Conservation (phyloP, 306 rosid genomes). For the Lathyrus oleraceus region DNA sequence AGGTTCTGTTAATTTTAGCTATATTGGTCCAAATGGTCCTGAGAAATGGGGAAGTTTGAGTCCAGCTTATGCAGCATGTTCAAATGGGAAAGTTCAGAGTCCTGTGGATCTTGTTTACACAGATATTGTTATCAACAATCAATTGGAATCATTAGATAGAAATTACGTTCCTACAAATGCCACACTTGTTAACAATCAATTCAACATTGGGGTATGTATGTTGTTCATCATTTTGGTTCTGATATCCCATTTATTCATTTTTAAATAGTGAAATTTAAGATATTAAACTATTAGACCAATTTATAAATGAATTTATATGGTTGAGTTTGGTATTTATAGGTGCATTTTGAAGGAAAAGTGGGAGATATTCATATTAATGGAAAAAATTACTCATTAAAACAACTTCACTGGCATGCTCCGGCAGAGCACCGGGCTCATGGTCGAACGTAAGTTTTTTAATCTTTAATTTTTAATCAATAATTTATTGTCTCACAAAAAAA, state of each 20-base stretch:
- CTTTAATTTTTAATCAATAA: neutral
- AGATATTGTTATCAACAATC: slow-evolving; percentile 17
- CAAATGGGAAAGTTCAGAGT: slow-evolving; percentile 66
- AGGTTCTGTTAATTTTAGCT: slow-evolving; percentile 45
- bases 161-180: slow-evolving; percentile 54
- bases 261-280: too few species aligned
- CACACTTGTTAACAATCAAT: slow-evolving; percentile 61
- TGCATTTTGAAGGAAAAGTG: slow-evolving; percentile 51
- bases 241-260: too few species aligned
- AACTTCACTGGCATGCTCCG: slow-evolving; percentile 90
- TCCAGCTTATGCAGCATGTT: slow-evolving; percentile 53
- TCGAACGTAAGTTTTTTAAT: slow-evolving; percentile 45
- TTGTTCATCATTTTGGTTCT: too few species aligned
- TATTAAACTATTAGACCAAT: too few species aligned
- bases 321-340: slow-evolving; percentile 39
- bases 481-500: too few species aligned
- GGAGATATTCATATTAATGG: slow-evolving; percentile 60
- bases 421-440: slow-evolving; percentile 72
- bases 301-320: too few species aligned
- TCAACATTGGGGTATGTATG: slow-evolving; percentile 68
- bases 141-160: slow-evolving; percentile 45
- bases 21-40: slow-evolving; percentile 63
- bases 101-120: slow-evolving; percentile 55
- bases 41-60: slow-evolving; percentile 66
- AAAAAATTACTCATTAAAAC: slow-evolving; percentile 56